Conservation (phyloP, 169 alveolate species). For the Babesia bovis region DNA sequence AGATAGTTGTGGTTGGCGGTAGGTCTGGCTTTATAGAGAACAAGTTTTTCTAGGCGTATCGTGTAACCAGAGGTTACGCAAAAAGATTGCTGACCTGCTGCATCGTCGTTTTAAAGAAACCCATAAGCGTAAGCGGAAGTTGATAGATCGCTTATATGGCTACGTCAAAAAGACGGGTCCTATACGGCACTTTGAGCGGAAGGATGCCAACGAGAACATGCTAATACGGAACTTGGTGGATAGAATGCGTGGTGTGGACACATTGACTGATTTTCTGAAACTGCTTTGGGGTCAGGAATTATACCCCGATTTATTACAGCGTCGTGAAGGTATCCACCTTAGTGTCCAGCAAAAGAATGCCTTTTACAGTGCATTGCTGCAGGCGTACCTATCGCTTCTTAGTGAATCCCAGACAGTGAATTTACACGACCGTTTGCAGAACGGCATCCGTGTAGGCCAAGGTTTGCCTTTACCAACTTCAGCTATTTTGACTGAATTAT, state of each 20-base stretch:
- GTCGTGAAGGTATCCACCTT: constrained; percentile 29
- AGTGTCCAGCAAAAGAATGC: constrained; percentile 53
- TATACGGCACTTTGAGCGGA: constrained; percentile 13
- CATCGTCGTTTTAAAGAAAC: constrained; percentile 7
- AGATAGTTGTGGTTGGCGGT: constrained; percentile 66
- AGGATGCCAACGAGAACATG: constrained; percentile 24
- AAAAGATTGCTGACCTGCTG: constrained; percentile 27
- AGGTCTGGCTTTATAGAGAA: background rate
- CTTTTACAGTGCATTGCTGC: constrained; percentile 21
- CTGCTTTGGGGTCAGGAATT: constrained; percentile 53
- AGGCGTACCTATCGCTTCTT: constrained; percentile 35
- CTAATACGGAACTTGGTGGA: constrained; percentile 20
- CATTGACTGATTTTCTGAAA: constrained; percentile 17
- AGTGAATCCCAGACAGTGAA: background rate
- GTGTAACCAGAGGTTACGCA: constrained; percentile 34
- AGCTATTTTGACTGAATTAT: constrained; percentile 8
- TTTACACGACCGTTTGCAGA: constrained; percentile 8
- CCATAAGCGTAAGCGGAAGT: background rate
- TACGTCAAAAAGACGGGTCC: constrained; percentile 17
- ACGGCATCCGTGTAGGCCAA: background rate
- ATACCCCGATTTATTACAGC: constrained; percentile 42
- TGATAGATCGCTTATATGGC: constrained; percentile 14
- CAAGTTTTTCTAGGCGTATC: constrained; percentile 40
- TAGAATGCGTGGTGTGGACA: constrained; percentile 2
- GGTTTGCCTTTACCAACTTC: constrained; percentile 9